Percentiles rank a stretch among this genome's conserved stretches.
These are phyloP conservation scores for Solanum hybrid DNA, from an alignment of 305 asterid species.

Conservation along the genomic window DNA sequence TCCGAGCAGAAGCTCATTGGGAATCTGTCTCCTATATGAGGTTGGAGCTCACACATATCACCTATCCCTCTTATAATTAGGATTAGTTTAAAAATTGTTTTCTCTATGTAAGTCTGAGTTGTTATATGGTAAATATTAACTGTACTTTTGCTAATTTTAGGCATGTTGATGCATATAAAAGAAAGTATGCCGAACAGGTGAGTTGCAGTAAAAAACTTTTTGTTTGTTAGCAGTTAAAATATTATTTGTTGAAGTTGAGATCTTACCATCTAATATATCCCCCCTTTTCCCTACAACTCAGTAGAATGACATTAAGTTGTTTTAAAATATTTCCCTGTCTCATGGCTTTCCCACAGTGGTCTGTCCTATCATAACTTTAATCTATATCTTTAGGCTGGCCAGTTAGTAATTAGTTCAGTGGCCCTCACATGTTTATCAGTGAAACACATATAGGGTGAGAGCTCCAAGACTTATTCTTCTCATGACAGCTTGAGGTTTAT, in stretches of 20 bases:
- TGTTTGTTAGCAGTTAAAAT: neutral
- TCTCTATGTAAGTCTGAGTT: neutral
- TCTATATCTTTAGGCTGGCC: neutral
- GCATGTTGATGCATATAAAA: conserved; percentile 61
- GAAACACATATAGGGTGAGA: neutral
- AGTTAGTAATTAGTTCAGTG: neutral
- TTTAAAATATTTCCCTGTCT: neutral
- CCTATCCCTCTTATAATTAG: neutral
- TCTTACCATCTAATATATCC: neutral
- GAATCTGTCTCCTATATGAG: conserved; percentile 68
- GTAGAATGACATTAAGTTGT: neutral
- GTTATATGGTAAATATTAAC: conserved; percentile 9
- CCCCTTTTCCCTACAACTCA: neutral
- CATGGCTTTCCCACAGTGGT: neutral
- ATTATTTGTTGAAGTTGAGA: neutral
- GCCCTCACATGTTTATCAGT: neutral
- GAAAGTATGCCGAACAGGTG: conserved; percentile 84
- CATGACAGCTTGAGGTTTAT: neutral
- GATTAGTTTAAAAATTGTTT: conserved; percentile 1
- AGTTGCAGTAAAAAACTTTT: conserved; percentile 15
- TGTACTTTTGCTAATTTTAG: conserved; percentile 36
- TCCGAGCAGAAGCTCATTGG: conserved; percentile 96
- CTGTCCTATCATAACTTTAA: neutral
- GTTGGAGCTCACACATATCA: conserved; percentile 21
- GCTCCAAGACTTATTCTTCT: neutral